Evolutionary conservation across 163 green algal genomes (phyloP).

Genomic region (Volvox carteri): DNA sequence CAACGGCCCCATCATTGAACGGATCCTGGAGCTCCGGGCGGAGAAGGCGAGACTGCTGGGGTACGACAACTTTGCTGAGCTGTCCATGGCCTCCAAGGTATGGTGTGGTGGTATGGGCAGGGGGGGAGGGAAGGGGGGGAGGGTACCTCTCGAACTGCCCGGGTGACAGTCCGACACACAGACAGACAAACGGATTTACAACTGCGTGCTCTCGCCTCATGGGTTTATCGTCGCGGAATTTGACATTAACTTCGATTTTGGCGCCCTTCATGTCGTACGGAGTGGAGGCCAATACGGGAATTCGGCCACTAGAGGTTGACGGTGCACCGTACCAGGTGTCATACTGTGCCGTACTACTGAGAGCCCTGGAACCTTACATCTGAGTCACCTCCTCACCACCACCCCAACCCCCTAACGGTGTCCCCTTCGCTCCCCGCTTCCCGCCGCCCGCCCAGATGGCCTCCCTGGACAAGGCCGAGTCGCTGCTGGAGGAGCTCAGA

Average conservation of each 20-base stretch:
- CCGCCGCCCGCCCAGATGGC: slow-evolving; percentile 84
- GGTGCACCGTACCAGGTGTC: no score
- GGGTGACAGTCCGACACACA: no score
- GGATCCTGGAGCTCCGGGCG: slow-evolving; percentile 84
- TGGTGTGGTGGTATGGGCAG: neutral
- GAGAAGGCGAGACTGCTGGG: slow-evolving; percentile 96
- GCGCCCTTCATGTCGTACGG: no score
- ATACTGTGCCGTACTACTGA: no score
- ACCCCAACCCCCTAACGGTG: neutral
- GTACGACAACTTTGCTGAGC: slow-evolving; percentile 88
- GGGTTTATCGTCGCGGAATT: no score
- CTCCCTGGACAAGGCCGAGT: slow-evolving; percentile 81
- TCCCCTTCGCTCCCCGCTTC: neutral
- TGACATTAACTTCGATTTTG: no score
- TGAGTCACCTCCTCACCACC: neutral
- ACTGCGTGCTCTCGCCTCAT: no score
- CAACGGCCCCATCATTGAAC: slow-evolving; percentile 94
- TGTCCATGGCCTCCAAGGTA: slow-evolving; percentile 92
- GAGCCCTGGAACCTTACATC: no score
- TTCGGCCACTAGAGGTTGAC: no score
- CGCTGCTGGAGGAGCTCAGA: slow-evolving; percentile 94
- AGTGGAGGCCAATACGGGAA: no score
- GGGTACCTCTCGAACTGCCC: no score
- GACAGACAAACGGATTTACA: no score
- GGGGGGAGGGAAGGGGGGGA: neutral